These are phyloP conservation scores for Globisporangium cystogenes DNA, from an alignment of 352 stramenopile species.

Conservation along the genomic window DNA sequence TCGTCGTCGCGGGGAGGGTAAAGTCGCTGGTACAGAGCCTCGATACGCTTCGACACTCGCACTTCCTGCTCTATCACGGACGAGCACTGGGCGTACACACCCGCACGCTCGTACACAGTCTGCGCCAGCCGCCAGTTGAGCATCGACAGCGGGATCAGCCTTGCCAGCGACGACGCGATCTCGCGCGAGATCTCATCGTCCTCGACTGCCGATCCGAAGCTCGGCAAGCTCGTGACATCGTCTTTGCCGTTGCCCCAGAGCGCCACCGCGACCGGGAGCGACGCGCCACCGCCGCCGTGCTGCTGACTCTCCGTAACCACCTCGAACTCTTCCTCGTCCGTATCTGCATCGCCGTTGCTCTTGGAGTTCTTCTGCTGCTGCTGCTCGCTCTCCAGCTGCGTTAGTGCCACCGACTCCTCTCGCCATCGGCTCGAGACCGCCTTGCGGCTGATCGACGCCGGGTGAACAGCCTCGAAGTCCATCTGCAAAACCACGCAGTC, in stretches of 20 bases:
- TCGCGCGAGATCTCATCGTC: slow-evolving; percentile 70
- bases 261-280: slow-evolving; percentile 3
- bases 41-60: slow-evolving; percentile 33
- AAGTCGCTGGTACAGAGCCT: slow-evolving; percentile 50
- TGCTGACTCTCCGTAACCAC: background rate
- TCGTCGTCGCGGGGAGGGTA: slow-evolving; percentile 20
- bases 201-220: slow-evolving; percentile 51
- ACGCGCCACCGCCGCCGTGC: background rate
- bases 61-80: slow-evolving; percentile 44
- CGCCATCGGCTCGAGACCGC: slow-evolving; percentile 25
- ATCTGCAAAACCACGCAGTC: background rate
- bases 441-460: slow-evolving; percentile 30
- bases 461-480: slow-evolving; percentile 32
- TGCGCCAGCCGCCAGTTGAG: slow-evolving; percentile 68
- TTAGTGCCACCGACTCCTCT: slow-evolving; percentile 28
- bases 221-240: slow-evolving; percentile 18
- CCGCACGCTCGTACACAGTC: slow-evolving; percentile 48
- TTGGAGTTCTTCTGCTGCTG: background rate
- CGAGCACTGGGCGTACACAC: slow-evolving; percentile 43
- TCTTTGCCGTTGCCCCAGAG: slow-evolving; percentile 13
- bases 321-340: background rate
- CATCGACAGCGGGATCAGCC: slow-evolving; percentile 55
- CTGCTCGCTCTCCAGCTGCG: slow-evolving; percentile 16
- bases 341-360: slow-evolving; percentile 10
- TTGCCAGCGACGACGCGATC: slow-evolving; percentile 42